Percentiles rank a stretch among this genome's conserved stretches.
These are phyloP conservation scores for Venturia aucupariae DNA, from an alignment of 2,329 filamentous ascomycete genomes.

Conservation along the genomic window DNA sequence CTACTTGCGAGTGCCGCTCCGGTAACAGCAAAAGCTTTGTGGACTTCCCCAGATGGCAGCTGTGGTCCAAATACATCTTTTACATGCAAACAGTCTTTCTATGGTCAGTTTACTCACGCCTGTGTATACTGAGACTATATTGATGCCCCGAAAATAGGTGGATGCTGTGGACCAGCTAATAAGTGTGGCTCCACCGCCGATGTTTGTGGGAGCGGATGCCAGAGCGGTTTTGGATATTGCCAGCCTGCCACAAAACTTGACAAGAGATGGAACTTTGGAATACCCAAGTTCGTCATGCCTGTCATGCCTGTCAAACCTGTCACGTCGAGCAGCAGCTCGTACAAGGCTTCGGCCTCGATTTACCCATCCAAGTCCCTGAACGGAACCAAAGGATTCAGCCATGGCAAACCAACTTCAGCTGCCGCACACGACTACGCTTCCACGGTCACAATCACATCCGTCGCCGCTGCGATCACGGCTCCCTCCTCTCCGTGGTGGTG, in stretches of 20 bases:
- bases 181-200: constrained; percentile 12
- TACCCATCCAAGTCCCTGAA: not conserved
- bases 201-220: constrained; percentile 7
- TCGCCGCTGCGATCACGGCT: not conserved
- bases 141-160: not conserved
- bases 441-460: not conserved
- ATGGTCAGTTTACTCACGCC: not conserved
- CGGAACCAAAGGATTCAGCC: not conserved
- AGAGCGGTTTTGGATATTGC: constrained; percentile 11
- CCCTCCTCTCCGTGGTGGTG: constrained; percentile 1
- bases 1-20: constrained; percentile 3
- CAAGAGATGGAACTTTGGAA: constrained; percentile 2
- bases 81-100: constrained; percentile 6
- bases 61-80: not conserved
- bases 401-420: not conserved
- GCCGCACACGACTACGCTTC: not conserved
- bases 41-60: not conserved
- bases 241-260: not conserved
- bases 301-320: not conserved
- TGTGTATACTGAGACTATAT: not conserved
- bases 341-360: not conserved
- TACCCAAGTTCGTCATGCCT: not conserved
- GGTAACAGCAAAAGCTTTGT: not conserved
- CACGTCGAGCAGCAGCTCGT: not conserved
- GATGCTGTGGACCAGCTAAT: constrained; percentile 8